phyloP scores from a whole-genome alignment of 805 yeast genomes.

The Ogataea zsoltii region DNA sequence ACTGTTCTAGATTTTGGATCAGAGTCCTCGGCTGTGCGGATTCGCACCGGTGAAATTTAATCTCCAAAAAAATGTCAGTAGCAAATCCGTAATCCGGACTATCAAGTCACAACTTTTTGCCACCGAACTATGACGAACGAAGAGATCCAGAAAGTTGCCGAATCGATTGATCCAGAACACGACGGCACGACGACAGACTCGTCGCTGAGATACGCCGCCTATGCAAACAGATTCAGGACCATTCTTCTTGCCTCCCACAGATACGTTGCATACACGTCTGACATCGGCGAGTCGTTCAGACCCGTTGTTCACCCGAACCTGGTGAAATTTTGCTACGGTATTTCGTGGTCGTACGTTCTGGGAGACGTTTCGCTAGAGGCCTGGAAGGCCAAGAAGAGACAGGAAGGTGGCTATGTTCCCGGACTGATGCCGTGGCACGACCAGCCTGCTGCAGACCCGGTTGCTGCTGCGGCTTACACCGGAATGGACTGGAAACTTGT shows the following conservation, averaged over 20 bases:
- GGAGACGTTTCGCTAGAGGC: conserved; percentile 76
- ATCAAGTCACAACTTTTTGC: too few species aligned
- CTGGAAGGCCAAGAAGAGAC: conserved; percentile 68
- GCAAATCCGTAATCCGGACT: neutral
- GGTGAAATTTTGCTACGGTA: conserved; percentile 67
- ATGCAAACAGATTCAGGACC: conserved; percentile 73
- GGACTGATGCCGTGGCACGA: conserved; percentile 71
- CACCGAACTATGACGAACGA: conserved; percentile 2
- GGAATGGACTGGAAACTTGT: conserved; percentile 69
- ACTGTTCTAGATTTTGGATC: neutral
- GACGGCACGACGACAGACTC: conserved; percentile 27
- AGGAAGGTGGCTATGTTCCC: conserved; percentile 61
- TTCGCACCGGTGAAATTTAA: neutral
- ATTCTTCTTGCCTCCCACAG: conserved; percentile 72
- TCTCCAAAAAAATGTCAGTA: neutral
- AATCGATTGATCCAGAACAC: conserved; percentile 3
- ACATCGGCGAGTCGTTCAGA: conserved; percentile 82
- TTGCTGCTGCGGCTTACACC: conserved; percentile 37
- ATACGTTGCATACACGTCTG: conserved; percentile 84
- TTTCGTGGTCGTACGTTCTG: conserved; percentile 73
- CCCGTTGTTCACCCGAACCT: conserved; percentile 72
- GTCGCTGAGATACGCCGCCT: conserved; percentile 72
- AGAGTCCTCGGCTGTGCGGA: neutral
- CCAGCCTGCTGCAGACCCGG: conserved; percentile 42
- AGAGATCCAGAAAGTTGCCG: conserved; percentile 1